phyloP scores from a whole-genome alignment of 768 basidiomycete genomes.

The Tricholoma sp. region DNA sequence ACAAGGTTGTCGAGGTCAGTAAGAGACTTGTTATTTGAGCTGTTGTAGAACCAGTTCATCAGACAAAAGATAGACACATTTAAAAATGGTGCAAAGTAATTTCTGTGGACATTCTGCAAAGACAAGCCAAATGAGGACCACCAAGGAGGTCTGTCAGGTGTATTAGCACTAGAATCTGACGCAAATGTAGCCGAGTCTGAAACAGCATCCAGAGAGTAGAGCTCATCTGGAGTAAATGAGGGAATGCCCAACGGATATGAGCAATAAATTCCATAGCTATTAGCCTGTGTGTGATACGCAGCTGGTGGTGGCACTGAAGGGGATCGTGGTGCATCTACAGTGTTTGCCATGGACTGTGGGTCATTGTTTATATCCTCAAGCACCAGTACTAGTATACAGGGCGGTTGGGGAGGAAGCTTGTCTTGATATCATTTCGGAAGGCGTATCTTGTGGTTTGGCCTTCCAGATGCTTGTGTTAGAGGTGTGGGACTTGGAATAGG shows the following conservation, averaged over 20 bases:
- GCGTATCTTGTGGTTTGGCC: not conserved
- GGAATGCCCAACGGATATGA: too few relatives aligned
- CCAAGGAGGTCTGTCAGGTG: not conserved
- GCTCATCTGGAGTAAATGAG: too few relatives aligned
- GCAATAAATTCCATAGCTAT: too few relatives aligned
- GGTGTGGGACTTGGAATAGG: too few relatives aligned
- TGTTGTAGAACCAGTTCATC: conserved; percentile 19
- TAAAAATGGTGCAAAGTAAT: conserved; percentile 10
- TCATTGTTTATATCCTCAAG: not conserved
- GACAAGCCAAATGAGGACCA: not conserved
- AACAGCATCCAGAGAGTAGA: too few relatives aligned
- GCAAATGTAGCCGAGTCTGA: too few relatives aligned
- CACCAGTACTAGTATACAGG: not conserved
- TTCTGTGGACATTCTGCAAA: not conserved
- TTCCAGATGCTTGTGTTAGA: too few relatives aligned
- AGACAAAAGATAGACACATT: conserved; percentile 17
- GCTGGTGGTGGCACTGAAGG: too few relatives aligned
- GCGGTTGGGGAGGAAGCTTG: not conserved
- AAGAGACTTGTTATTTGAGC: conserved; percentile 14
- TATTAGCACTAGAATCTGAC: not conserved
- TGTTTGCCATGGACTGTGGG: not conserved
- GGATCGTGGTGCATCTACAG: too few relatives aligned
- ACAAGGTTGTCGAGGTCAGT: conserved; percentile 18
- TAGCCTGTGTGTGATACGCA: too few relatives aligned
- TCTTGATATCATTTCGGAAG: not conserved